phyloP scores from a whole-genome alignment of 148 eudicot genomes.

The Polygonum maritimum region DNA sequence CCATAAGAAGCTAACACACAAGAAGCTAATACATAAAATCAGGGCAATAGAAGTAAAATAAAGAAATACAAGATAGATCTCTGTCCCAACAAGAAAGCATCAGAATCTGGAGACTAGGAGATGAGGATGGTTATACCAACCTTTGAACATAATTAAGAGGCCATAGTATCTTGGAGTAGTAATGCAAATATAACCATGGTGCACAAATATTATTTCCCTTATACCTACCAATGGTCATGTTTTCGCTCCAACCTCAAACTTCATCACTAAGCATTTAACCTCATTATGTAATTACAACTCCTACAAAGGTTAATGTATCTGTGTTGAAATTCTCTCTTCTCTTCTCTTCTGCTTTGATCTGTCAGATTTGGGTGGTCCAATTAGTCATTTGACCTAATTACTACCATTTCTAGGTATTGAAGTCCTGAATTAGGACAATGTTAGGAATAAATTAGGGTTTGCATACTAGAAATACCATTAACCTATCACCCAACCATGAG shows the following conservation, averaged over 20 bases:
- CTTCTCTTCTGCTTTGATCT: neutral
- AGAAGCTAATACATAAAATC: neutral
- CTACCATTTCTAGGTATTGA: neutral
- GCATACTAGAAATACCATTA: neutral
- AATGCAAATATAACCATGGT: neutral
- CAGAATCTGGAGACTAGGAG: neutral
- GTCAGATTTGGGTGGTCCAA: neutral
- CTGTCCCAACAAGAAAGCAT: constrained; percentile 8
- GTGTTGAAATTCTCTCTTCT: neutral
- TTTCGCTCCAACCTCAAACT: neutral
- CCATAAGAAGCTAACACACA: constrained; percentile 1
- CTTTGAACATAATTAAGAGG: neutral
- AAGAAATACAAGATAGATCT: neutral
- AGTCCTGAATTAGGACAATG: neutral
- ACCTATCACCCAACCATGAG: neutral
- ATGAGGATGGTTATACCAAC: neutral
- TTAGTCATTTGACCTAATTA: neutral
- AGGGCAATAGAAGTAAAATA: neutral
- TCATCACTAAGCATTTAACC: neutral
- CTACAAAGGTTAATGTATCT: neutral
- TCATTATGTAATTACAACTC: neutral
- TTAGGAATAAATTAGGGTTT: neutral
- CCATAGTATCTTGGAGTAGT: neutral
- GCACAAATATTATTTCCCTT: neutral
- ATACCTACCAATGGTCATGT: neutral